Base-by-base conservation (phyloP, 768 basidiomycete genomes). In the Agaricus bisporus region DNA sequence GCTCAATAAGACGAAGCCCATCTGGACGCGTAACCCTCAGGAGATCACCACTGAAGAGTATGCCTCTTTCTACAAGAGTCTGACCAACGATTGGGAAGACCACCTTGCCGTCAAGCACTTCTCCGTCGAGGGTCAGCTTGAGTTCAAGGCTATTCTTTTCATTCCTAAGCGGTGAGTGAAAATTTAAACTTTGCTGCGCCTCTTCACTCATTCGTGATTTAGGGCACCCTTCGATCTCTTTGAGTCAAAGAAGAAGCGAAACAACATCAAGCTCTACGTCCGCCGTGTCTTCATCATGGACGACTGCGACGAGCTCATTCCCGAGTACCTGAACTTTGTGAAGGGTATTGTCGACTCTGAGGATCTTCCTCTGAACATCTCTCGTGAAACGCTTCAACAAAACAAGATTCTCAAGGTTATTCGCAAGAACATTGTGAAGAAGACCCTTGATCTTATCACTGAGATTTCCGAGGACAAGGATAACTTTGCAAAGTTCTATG, bases 251-350 rank as follows among this genome's bases (percentile, higher is more conserved):
- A 98, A 98, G 90, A 98, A 98, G 85, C 91, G 95, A 66, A 98
- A 98, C 83, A 98, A 98, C 88, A 98, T 99, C 83, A 99, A 99
- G 78, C 94, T 99, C 70, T 99, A 98, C 69, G 97, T 99, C 63
- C 92, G 97, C 79, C 93, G 97, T 54, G 95, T 98, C 66, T 98
- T 99, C 82, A 98, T 99, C 82, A 98, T 97, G 92, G 97, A 99
- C 74, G 95, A 97, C 73, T 98, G 95, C 70, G 95, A 98, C 78
- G 97, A 99, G 66, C 79, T 97, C 68, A 98, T 95, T 67, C 95
- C 95, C 62, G 95, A 98, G 72, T 98, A 98, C 81, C 91, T 98
- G 73, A 98, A 98, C 82, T 98, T 98, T 71, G 85, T 98, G 77
- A 97, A 97, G 83, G 93, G 93, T 80, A 98, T 99, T 69, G 97